Evolutionary conservation across 2,329 filamentous ascomycete species (phyloP).

Genomic region (Clarireedia sp.): DNA sequence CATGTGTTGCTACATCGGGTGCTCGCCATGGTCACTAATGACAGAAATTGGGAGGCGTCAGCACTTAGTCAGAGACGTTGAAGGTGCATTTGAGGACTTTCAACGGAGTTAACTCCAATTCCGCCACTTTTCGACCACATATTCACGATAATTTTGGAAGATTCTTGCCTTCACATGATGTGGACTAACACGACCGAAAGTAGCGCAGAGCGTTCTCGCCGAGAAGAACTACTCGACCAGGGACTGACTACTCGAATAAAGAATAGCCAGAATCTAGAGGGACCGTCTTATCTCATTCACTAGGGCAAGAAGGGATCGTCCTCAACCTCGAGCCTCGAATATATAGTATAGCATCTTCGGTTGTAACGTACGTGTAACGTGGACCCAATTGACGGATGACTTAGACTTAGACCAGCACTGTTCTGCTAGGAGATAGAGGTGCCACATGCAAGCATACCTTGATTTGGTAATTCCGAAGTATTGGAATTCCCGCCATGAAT

Average conservation of each 20-base stretch:
- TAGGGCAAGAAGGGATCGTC: too few relatives aligned
- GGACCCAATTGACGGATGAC: slow-evolving; percentile 1
- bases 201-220: background rate
- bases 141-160: slow-evolving; percentile 10
- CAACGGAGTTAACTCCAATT: slow-evolving; percentile 1
- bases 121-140: slow-evolving; percentile 7
- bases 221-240: background rate
- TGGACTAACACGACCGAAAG: slow-evolving; percentile 3
- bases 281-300: slow-evolving; percentile 9
- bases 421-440: background rate
- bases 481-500: slow-evolving; percentile 1
- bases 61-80: slow-evolving; percentile 8
- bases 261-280: background rate
- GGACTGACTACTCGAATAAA: background rate
- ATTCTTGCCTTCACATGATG: slow-evolving; percentile 9
- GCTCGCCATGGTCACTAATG: slow-evolving; percentile 2
- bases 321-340: background rate
- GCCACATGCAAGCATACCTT: background rate
- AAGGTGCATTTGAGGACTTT: background rate
- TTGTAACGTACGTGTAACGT: background rate
- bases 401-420: background rate
- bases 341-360: background rate
- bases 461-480: slow-evolving; percentile 9
- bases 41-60: slow-evolving; percentile 7
- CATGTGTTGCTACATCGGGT: slow-evolving; percentile 9